A percentile compares a stretch with the other conserved stretches of the same genome.
Conservation (phyloP, 2,329 filamentous ascomycete genomes). For the Beauveria scarabaeidicola region DNA sequence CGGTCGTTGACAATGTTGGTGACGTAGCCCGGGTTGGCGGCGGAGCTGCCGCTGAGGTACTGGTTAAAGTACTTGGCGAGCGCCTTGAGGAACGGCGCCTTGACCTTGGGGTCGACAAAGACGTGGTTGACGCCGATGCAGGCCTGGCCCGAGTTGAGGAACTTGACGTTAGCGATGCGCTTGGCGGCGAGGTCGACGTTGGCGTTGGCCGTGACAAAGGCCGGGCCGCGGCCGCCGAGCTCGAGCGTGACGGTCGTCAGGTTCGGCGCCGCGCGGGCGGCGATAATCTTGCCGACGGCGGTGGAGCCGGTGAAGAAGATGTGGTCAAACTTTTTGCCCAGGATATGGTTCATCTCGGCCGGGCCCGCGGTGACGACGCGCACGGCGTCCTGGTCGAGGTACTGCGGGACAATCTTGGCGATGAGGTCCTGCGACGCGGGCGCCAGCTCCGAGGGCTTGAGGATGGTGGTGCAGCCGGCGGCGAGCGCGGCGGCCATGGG, state of each 20-base stretch:
- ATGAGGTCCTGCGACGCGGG: conserved; percentile 27
- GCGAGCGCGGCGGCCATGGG: conserved; percentile 35
- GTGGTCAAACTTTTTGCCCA: conserved; percentile 31
- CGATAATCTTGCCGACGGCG: conserved; percentile 28
- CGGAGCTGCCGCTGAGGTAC: conserved; percentile 18
- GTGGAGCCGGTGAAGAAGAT: conserved; percentile 38
- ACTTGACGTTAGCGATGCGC: conserved; percentile 34
- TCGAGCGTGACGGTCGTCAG: conserved; percentile 37
- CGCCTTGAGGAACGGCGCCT: conserved; percentile 27
- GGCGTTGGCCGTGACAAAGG: conserved; percentile 32
- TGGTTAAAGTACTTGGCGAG: conserved; percentile 26
- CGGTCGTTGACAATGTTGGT: conserved; percentile 32
- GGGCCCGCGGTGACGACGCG: conserved; percentile 28
- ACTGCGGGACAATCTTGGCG: conserved; percentile 30
- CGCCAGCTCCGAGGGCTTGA: conserved; percentile 37
- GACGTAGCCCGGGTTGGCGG: conserved; percentile 15
- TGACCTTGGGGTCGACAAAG: conserved; percentile 31
- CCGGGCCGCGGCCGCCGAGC: conserved; percentile 36
- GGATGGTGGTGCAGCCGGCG: conserved; percentile 30
- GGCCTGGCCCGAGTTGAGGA: conserved; percentile 30
- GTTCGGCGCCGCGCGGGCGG: conserved; percentile 32
- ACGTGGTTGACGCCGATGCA: conserved; percentile 30
- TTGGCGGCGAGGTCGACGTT: conserved; percentile 35
- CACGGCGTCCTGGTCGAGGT: conserved; percentile 32
- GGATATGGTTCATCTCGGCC: conserved; percentile 26